Conservation (phyloP, 257 asterid species). For the Solanum megistacrolobum region DNA sequence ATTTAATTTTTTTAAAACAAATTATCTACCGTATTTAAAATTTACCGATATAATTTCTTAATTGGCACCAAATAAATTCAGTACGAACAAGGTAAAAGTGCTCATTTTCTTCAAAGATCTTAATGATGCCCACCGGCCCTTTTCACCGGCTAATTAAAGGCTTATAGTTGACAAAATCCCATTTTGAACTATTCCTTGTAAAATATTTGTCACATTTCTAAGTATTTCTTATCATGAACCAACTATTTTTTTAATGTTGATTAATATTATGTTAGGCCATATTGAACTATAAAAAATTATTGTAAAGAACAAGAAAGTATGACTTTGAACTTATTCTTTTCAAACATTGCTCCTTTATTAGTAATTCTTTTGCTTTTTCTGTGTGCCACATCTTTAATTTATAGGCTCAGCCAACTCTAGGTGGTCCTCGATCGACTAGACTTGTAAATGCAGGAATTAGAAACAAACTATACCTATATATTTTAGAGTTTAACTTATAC, state of each 20-base stretch:
- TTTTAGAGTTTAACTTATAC: neutral
- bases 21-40: neutral
- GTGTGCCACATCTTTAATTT: neutral
- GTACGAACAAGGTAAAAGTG: neutral
- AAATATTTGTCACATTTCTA: neutral
- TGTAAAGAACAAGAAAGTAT: neutral
- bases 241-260: neutral
- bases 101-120: neutral
- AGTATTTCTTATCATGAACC: neutral
- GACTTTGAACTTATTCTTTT: neutral
- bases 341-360: neutral
- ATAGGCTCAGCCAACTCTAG: neutral
- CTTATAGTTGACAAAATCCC: neutral
- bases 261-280: neutral
- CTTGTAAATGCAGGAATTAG: neutral
- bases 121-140: neutral
- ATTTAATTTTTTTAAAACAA: neutral
- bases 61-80: too few species aligned
- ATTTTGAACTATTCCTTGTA: neutral
- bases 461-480: neutral
- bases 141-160: neutral
- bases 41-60: neutral
- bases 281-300: neutral
- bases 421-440: neutral
- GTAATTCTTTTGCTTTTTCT: neutral